Evolutionary conservation across 441 rosid species (phyloP), one percentile per base, ranked within the genome.

Genomic region (Pelargonium fulgidum): DNA sequence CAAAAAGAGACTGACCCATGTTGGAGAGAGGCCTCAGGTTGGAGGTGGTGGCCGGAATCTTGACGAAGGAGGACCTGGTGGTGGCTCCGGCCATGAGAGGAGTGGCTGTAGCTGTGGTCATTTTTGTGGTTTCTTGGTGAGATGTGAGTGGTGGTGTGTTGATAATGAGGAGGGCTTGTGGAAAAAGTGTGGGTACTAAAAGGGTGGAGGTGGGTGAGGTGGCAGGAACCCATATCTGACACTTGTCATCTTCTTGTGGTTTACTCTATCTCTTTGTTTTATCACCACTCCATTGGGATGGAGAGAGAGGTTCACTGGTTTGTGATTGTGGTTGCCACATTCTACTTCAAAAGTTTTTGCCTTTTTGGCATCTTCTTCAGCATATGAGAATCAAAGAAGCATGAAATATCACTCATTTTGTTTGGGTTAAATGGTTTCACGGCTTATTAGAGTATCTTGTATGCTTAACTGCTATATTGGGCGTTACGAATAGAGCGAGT

Each of bases 191-290:
- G 73, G 81, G 11, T 56, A 17, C 44, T 39, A 29, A 61, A 41
- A 68, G 65, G 50, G 36, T 29, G 36, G 36, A 29, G 36, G 4
- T 29, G 36, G 36, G 36, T 29, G 36, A 29, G 36, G 62, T 80
- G 74, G 76, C 76, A 42, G 68, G 66, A 52, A 26, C 78, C 11
- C 79, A 68, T 77, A 81, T 79, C 82, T 80, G 81, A 83, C 90
- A 86, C 85, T 84, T 88, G 97, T 87, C 96, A 71, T 10, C 0
- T 8, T 17, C 12, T 36, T 62, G 77, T 81, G 85, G 80, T 20
- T 70, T 68, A 48, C 80, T 68, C 85, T 90, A 89, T 87, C 89
- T 73, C 66, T 75, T 33, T 29, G 36, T 29, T 29, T 3, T 29
- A 29, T 29, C 36, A 29, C 36, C 36, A 29, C 36, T 29, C 36